Percentiles rank a stretch among this genome's conserved stretches.
Evolutionary conservation across 305 asterid species (phyloP).

Genomic region (Fraxinus latifolia): DNA sequence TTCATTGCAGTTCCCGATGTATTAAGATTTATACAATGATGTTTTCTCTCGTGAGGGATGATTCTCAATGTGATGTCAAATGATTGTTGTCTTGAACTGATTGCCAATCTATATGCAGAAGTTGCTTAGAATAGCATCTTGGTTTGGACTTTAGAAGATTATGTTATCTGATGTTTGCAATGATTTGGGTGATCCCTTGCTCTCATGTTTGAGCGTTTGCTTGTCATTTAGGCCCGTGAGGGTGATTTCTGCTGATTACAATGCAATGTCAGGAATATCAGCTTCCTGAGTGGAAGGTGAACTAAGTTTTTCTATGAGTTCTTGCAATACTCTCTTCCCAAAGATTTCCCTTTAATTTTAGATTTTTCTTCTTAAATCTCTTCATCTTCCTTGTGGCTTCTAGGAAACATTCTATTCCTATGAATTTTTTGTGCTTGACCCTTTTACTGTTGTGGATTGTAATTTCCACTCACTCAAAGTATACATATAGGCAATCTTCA

Average conservation of each 20-base stretch:
- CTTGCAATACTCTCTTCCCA: background rate
- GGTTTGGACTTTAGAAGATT: background rate
- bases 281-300: background rate
- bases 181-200: background rate
- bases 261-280: background rate
- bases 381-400: background rate
- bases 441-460: background rate
- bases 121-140: constrained; percentile 3
- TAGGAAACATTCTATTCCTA: background rate
- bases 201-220: background rate
- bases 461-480: background rate
- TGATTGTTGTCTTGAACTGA: background rate
- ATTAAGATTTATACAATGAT: background rate
- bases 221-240: background rate
- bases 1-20: background rate
- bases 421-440: background rate
- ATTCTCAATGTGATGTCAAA: background rate
- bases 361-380: background rate
- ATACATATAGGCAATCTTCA: background rate
- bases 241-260: background rate
- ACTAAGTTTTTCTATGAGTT: background rate
- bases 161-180: background rate
- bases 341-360: background rate
- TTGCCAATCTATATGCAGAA: constrained; percentile 7
- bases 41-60: background rate